phyloP scores from a whole-genome alignment of 176 grass and related monocot species.

The Canna indica region DNA sequence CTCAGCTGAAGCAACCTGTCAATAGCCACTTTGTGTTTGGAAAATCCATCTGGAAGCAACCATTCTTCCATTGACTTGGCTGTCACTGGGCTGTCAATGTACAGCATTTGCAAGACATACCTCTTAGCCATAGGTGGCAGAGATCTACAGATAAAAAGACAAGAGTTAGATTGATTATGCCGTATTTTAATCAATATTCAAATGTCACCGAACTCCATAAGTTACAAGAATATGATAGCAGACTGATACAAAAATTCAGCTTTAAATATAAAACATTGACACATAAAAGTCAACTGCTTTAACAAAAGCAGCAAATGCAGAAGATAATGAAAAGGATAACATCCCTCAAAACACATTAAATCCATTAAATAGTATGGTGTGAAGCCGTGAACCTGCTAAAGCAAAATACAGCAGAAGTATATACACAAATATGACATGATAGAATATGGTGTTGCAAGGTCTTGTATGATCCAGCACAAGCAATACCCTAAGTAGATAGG shows the following conservation, averaged over 20 bases:
- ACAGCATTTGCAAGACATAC: conserved; percentile 77
- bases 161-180: not conserved
- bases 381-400: not conserved
- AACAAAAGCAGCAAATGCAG: not conserved
- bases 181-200: not conserved
- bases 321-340: not conserved
- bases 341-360: too few relatives aligned
- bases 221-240: not conserved
- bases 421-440: not conserved
- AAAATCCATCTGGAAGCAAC: conserved; percentile 53
- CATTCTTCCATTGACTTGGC: conserved; percentile 73
- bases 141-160: conserved; percentile 29
- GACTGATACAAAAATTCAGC: not conserved
- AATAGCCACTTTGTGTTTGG: conserved; percentile 75
- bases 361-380: not conserved
- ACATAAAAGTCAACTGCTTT: not conserved
- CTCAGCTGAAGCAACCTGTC: conserved; percentile 83
- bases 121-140: conserved; percentile 81
- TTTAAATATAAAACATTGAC: not conserved
- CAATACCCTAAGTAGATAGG: not conserved
- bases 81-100: conserved; percentile 30
- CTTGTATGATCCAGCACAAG: not conserved
- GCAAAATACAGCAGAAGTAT: not conserved
- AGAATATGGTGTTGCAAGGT: not conserved
- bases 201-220: not conserved